Percentiles rank a stretch among this genome's conserved stretches.
phyloP scores from a whole-genome alignment of 1,284 basidiomycete species.

The Malassezia restricta region DNA sequence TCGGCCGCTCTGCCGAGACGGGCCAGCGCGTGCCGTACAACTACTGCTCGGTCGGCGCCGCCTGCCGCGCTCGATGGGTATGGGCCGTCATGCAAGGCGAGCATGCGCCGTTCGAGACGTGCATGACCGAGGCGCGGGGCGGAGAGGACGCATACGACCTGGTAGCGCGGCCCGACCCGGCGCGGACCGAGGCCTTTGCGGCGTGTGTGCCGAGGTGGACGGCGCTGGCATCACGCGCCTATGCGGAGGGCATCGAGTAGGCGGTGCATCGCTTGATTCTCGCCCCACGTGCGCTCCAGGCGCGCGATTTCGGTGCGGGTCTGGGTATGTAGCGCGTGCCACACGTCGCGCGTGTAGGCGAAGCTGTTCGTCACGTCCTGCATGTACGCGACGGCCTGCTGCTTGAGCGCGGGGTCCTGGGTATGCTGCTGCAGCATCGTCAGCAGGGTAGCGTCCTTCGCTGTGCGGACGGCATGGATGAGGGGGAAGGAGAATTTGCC shows the following conservation, averaged over 20 bases:
- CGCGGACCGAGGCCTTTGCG: not conserved
- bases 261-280: slow-evolving; percentile 19
- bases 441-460: slow-evolving; percentile 30
- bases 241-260: slow-evolving; percentile 22
- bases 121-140: slow-evolving; percentile 2
- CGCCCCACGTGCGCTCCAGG: slow-evolving; percentile 17
- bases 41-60: slow-evolving; percentile 40
- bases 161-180: slow-evolving; percentile 3
- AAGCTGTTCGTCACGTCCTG: slow-evolving; percentile 32
- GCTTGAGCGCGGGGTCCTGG: slow-evolving; percentile 32
- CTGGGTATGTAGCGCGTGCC: slow-evolving; percentile 24
- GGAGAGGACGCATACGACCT: not conserved
- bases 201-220: slow-evolving; percentile 3
- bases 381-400: slow-evolving; percentile 40
- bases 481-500: slow-evolving; percentile 94
- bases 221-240: slow-evolving; percentile 2
- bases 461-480: slow-evolving; percentile 65
- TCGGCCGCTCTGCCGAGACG: slow-evolving; percentile 12
- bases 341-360: slow-evolving; percentile 36
- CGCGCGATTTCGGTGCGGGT: slow-evolving; percentile 23
- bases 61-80: slow-evolving; percentile 40
- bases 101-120: slow-evolving; percentile 7
- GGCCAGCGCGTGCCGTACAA: slow-evolving; percentile 25
- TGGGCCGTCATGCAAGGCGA: slow-evolving; percentile 14
- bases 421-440: slow-evolving; percentile 38